These are phyloP conservation scores for Catharanthus roseus DNA, from an alignment of 257 asterid genomes.

Conservation along the genomic window DNA sequence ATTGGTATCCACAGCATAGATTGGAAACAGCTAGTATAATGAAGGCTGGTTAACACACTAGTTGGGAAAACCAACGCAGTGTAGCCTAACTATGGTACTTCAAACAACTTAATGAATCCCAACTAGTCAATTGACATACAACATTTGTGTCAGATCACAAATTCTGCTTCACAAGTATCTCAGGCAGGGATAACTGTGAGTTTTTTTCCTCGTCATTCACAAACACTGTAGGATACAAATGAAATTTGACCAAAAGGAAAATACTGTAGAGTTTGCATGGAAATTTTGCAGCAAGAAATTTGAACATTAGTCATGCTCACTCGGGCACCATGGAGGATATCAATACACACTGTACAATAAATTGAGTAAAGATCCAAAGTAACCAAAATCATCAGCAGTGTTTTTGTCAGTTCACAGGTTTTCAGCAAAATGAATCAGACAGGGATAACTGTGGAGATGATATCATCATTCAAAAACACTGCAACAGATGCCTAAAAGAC, in stretches of 20 bases:
- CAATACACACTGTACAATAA: neutral
- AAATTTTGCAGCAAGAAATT: too few relatives aligned
- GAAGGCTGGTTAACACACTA: neutral
- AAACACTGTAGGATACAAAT: constrained; percentile 3
- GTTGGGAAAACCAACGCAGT: neutral
- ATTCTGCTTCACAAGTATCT: constrained; percentile 31
- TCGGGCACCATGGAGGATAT: neutral
- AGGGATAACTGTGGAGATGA: constrained; percentile 71
- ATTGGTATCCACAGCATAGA: too few relatives aligned
- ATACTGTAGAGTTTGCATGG: neutral
- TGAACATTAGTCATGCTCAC: too few relatives aligned
- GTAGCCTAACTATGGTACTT: too few relatives aligned
- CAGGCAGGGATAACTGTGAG: constrained; percentile 95
- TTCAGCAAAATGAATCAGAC: constrained; percentile 62
- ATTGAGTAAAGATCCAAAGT: neutral
- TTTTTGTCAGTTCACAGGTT: constrained; percentile 49
- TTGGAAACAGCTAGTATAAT: too few relatives aligned
- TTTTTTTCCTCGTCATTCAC: constrained; percentile 48
- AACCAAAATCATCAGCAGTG: neutral
- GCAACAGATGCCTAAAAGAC: neutral
- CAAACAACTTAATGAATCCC: neutral
- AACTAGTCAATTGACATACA: neutral
- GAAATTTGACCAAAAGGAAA: too few relatives aligned
- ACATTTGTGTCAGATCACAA: constrained; percentile 49
- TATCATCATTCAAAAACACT: constrained; percentile 49